Base-by-base conservation (phyloP, 1,284 basidiomycete genomes). In the Ustilago tritici region DNA sequence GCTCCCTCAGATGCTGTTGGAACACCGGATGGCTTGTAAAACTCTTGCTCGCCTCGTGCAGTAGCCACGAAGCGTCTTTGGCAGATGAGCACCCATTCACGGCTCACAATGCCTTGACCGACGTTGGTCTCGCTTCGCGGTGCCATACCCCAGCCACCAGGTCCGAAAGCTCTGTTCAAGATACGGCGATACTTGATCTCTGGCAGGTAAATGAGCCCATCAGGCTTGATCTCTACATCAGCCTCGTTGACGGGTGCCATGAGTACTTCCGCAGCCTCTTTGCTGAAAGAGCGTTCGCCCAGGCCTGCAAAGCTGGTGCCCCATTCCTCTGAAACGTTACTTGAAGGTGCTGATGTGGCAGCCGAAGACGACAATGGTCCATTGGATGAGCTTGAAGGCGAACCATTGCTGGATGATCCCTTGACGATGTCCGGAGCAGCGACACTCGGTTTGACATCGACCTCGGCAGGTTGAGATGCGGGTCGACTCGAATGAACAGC, bases 181-280 rank as follows among this genome's bases (percentile, higher is more conserved):
- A 95, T 92, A 15, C 96, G 91, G n/a, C 96, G 90, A 85, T 98
- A 99, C 87, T 98, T 97, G 86, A 98, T 99, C 87, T 98, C 96
- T 31, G 96, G 96, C 11, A 99, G 91, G 87, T 98, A 99, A 35
- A 98, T 88, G 38, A 99, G 89, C 3, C 96, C 96, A 80, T 98
- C 96, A 95, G 80, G 95, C 86, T 98, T 98, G 60, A 97, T 92
- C 88, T 98, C 95, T 31, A 98, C 90, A 85, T 98, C 95, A 56
- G 89, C 73, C 10, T 92, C 89, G 57, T 93, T 90, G 28, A 98
- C 82, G 4, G 94, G 92, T 9, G 91, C 90, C 82, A 93, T 88
- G 32, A 98, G 87, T 2, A 93, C 86, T 1, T 93, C 91, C 0
- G 92, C 89, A 56, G 91, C 89, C 66, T 97, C 93, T 76, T 90